Base-by-base conservation (phyloP, 2,329 filamentous ascomycete genomes). In the Fusarium chuoi region DNA sequence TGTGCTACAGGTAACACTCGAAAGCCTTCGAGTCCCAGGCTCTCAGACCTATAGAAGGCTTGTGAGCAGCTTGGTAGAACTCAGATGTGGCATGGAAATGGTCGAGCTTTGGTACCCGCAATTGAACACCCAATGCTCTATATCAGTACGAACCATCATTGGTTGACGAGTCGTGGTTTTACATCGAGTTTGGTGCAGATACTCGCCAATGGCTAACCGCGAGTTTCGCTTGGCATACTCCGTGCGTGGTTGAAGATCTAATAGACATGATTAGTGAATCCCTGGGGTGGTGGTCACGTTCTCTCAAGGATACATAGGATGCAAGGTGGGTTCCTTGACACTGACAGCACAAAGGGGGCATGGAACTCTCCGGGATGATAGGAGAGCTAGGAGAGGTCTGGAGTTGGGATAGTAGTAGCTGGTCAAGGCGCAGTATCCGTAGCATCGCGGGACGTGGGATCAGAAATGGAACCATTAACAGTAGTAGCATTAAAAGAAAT, bases 371-470 rank as follows among this genome's bases (percentile, higher is more conserved):
- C 54, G 55, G 60, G 59, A 26, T 49, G 12, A 33, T 33, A 30
- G 30, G 30, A 30, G 28, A 30, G 28, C 49, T 41, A 64, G 58
- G 44, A 38, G 54, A 70, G 39, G 57, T 41, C 48, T 70, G 54
- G 58, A 71, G 68, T 59, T 28, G 51, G 60, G n/a, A 60, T 35
- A 26, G 28, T 38, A 58, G 49, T 51, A 35, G 48, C 55, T 62
- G 70, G 71, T 49, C 70, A 55, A 67, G 71, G 70, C 70, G 65
- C 62, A 61, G 39, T 61, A 26, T 38, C 51, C 33, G 51, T 54
- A 41, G 51, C 28, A 69, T 67, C 44, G 70, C 46, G 65, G 61
- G 57, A 73, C 49, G 65, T 67, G 70, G 70, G 60, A 73, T 66
- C 56, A 70, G 61, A 71, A 33, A 67, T 67, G 70, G 70, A 38